These are phyloP conservation scores for Geotrichum carabidarum DNA, from an alignment of 1,139 yeast genomes.

Conservation along the genomic window DNA sequence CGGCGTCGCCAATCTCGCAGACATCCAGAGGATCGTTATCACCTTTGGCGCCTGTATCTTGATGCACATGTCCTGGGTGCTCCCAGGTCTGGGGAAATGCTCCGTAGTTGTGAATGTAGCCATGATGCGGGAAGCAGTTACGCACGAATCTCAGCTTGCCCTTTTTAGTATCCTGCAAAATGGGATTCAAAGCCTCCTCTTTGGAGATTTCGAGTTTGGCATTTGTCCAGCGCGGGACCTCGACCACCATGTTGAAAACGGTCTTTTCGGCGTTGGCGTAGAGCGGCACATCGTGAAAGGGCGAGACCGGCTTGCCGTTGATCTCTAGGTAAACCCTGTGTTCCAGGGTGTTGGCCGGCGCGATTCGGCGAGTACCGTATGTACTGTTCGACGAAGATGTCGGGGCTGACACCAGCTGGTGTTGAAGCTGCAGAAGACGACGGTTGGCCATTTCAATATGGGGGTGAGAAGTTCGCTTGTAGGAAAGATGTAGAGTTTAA, in stretches of 20 bases:
- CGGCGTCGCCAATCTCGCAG: slow-evolving; percentile 78
- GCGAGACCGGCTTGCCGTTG: slow-evolving; percentile 68
- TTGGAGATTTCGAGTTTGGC: slow-evolving; percentile 88
- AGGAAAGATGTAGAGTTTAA: no score
- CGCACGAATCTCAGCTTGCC: slow-evolving; percentile 81
- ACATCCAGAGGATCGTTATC: slow-evolving; percentile 97
- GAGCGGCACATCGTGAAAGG: slow-evolving; percentile 90
- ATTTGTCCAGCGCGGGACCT: slow-evolving; percentile 93
- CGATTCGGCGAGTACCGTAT: background rate
- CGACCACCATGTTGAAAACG: slow-evolving; percentile 83
- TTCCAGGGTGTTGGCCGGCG: slow-evolving; percentile 66
- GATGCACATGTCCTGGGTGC: slow-evolving; percentile 46
- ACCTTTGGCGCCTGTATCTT: slow-evolving; percentile 59
- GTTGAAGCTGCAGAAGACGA: background rate
- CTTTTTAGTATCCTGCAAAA: slow-evolving; percentile 87
- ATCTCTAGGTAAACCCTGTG: slow-evolving; percentile 57
- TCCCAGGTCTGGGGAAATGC: slow-evolving; percentile 99
- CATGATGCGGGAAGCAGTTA: slow-evolving; percentile 93
- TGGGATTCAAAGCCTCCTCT: slow-evolving; percentile 72
- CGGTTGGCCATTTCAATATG: background rate
- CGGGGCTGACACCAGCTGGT: background rate
- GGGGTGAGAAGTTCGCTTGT: no score
- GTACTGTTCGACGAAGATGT: background rate
- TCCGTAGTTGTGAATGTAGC: slow-evolving; percentile 94
- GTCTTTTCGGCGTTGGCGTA: slow-evolving; percentile 57